Base-by-base conservation (phyloP, 2,329 filamentous ascomycete species). In the Claviceps capensis region DNA sequence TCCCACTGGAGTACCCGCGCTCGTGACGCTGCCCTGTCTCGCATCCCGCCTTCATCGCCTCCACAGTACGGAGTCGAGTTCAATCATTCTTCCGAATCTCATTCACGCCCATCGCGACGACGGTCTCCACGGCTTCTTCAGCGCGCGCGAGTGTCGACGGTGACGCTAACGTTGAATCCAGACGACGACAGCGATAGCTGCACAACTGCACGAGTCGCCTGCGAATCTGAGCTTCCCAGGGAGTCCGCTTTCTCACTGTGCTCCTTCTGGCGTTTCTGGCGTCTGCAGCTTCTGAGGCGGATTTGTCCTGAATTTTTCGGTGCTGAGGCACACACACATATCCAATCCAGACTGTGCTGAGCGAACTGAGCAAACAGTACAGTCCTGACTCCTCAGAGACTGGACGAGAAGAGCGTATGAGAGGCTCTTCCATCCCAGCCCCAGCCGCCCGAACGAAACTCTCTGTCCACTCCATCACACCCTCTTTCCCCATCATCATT, bases 91-190 rank as follows among this genome's bases (percentile, higher is more conserved):
- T 38, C 53, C 50, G 52, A 53, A 54, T 57, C 54, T 50, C 53
- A 43, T 48, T 51, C 45, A 58, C 57, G 55, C 56, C 54, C 56
- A 57, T 60, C 55, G 58, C 57, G 55, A 59, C 55, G 53, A 55
- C 54, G 46, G 58, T 58, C 56, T 56, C 58, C 59, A 60, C 58
- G 60, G 57, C 56, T 34, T 34, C 30, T 34, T 50, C 52, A 56
- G 55, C 55, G 57, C 58, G 56, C 56, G 57, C 56, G 54, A 59
- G 53, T 52, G 59, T 56, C 57, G 57, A 56, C 52, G 48, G 55
- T 48, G 49, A 54, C 56, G 34, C 23, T 37, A 52, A 56, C 54
- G 40, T 46, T 48, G 51, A 11, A 54, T 48, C 22, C 48, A 22
- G 43, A 41, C 52, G 47, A 55, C 51, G 38, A 46, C 49, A 38